Base-by-base conservation (phyloP, 208 protist genomes). In the Herpetomonas tarakana region DNA sequence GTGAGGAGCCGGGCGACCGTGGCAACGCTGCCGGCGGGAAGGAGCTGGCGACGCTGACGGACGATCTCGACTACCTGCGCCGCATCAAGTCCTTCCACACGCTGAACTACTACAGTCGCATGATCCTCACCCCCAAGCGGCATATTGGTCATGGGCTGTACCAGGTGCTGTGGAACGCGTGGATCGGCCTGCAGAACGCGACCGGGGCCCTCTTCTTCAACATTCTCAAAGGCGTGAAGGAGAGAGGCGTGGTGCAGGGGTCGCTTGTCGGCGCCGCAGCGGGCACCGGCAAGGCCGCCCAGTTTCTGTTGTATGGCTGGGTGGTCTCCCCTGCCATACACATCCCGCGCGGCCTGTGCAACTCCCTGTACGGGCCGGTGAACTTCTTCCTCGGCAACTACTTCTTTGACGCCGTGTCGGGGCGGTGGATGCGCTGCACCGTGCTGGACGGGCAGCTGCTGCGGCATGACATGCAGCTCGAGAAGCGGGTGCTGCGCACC, bases 81-180 rank as follows among this genome's bases (percentile, higher is more conserved):
- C 81, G 71, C 1, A 71, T 71, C 18, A 70, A 79, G 16, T 53
- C 60, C 14, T 59, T 91, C 19, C 78, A 92, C 49, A 69, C 71
- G 29, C 53, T 94, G 26, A 88, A 90, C 70, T 91, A 89, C 74
- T 92, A 94, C 68, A 78, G 75, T 35, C 74, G 85, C 2, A 66
- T 94, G 30, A 89, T 82, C 60, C 56, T 94, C 25, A 87, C 60
- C 18, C 88, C 88, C 2, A 90, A 90, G 58, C 79, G 81, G 9
- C 69, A 94, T 50, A 66, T 94, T 26, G 71, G 77, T 53, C 58
- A 76, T 35, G 70, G 82, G 3, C 24, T 88, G 0, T 91, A 83
- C 47, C 67, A 81, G 28, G 51, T 84, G 2, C 0, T 78, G 47
- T 94, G 88, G 85, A 94, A 94, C 71, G 41, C 25, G 2, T 46